Conservation (phyloP, 345 rosid genomes). For the Gossypium thurberi region DNA sequence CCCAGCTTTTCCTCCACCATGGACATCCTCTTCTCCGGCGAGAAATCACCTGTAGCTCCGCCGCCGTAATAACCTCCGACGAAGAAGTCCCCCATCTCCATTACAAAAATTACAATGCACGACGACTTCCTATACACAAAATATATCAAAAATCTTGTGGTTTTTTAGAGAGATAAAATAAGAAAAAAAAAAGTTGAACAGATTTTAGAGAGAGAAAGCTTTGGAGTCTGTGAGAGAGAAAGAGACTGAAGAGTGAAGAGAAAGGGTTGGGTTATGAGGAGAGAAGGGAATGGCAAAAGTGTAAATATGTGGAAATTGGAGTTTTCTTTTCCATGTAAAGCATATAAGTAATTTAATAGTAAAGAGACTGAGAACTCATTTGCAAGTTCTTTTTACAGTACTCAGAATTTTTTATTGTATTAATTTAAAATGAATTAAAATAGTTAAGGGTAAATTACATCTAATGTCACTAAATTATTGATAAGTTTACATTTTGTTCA, state of each 20-base stretch:
- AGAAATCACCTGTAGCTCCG: slow-evolving; percentile 20
- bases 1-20: slow-evolving; percentile 23
- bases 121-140: background rate
- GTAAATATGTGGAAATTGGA: slow-evolving; percentile 22
- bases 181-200: background rate
- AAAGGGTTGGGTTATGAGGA: slow-evolving; percentile 38
- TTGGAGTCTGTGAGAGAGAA: background rate
- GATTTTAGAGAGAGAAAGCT: slow-evolving; percentile 4
- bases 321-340: slow-evolving; percentile 12
- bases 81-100: slow-evolving; percentile 42
- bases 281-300: slow-evolving; percentile 23
- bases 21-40: slow-evolving; percentile 30
- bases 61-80: slow-evolving; percentile 25
- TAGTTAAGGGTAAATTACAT: too few species aligned
- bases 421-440: too few species aligned
- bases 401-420: too few species aligned
- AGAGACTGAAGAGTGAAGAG: background rate
- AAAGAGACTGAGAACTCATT: slow-evolving; percentile 16
- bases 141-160: background rate
- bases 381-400: slow-evolving; percentile 18
- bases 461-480: too few species aligned
- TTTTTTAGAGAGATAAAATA: slow-evolving; percentile 5
- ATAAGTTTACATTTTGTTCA: too few species aligned
- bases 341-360: slow-evolving; percentile 12
- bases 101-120: slow-evolving; percentile 1